A percentile compares a stretch with the other conserved stretches of the same genome.
phyloP scores from a whole-genome alignment of 1,284 basidiomycete genomes.

The Agroathelia rolfsii region DNA sequence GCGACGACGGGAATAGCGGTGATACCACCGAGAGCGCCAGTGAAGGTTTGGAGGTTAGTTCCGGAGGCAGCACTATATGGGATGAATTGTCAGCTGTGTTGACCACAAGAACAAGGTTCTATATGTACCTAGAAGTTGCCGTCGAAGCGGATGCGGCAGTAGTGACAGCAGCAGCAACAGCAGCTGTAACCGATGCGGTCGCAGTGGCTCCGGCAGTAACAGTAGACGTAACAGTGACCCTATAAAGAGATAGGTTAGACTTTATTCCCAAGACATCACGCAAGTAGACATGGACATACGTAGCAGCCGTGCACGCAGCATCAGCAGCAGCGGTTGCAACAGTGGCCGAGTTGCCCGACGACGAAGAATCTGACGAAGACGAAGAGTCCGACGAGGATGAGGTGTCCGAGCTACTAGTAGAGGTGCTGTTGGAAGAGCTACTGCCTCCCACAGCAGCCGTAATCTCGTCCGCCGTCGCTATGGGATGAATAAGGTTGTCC shows the following conservation, averaged over 20 bases:
- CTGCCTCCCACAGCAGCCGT: conserved; percentile 34
- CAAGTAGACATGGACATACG: conserved; percentile 13
- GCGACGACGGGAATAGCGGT: conserved; percentile 34
- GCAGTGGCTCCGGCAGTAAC: conserved; percentile 14
- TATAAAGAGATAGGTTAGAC: conserved; percentile 15
- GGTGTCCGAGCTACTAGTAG: too few relatives aligned
- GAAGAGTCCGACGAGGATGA: neutral
- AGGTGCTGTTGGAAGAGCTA: neutral
- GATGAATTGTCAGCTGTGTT: conserved; percentile 8
- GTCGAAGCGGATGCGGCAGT: conserved; percentile 9
- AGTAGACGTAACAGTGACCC: conserved; percentile 7
- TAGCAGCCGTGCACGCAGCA: conserved; percentile 12
- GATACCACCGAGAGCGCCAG: conserved; percentile 37
- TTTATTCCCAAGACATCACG: conserved; percentile 23
- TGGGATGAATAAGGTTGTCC: conserved; percentile 45
- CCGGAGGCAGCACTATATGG: conserved; percentile 12
- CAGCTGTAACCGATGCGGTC: conserved; percentile 12
- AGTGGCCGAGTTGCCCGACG: too few relatives aligned
- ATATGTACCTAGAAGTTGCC: conserved; percentile 9
- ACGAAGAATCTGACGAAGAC: too few relatives aligned
- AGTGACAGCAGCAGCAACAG: conserved; percentile 11
- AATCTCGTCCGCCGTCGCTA: conserved; percentile 54
- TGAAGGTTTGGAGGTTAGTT: conserved; percentile 47
- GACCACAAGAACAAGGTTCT: conserved; percentile 7
- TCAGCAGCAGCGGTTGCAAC: conserved; percentile 8